phyloP scores from a whole-genome alignment of 768 basidiomycete species.

The Amanita pseudoporphyria region DNA sequence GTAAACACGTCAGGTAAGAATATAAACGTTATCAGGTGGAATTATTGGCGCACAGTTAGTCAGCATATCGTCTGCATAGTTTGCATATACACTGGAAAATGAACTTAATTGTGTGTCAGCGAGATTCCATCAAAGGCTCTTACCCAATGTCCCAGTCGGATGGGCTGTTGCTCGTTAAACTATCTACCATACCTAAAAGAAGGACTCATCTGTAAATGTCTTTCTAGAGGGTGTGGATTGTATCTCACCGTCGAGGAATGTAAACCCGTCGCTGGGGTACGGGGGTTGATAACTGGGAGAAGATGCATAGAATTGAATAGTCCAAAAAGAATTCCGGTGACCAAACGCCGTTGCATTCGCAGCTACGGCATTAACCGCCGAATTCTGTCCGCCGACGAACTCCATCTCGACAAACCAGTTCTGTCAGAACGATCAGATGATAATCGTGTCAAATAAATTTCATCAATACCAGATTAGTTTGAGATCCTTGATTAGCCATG shows the following conservation, averaged over 20 bases:
- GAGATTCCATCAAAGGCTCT: slow-evolving; percentile 24
- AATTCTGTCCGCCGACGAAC: slow-evolving; percentile 30
- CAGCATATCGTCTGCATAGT: slow-evolving; percentile 30
- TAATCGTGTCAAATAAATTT: slow-evolving; percentile 11
- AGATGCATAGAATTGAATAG: slow-evolving; percentile 37
- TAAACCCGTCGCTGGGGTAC: slow-evolving; percentile 29
- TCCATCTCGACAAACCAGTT: no score
- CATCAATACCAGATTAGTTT: no score
- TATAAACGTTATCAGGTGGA: background rate
- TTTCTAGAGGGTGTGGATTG: background rate
- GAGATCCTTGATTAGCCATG: slow-evolving; percentile 28
- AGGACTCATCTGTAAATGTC: background rate
- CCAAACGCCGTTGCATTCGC: no score
- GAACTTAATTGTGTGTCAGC: slow-evolving; percentile 28
- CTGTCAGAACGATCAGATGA: slow-evolving; percentile 12
- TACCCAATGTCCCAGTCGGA: slow-evolving; percentile 30
- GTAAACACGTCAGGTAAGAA: no score
- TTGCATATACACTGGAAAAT: slow-evolving; percentile 23
- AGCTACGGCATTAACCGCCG: slow-evolving; percentile 29
- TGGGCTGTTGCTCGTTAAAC: no score
- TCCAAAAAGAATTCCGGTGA: slow-evolving; percentile 29
- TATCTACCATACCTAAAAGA: slow-evolving; percentile 21
- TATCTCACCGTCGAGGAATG: slow-evolving; percentile 28
- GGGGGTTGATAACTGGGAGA: slow-evolving; percentile 24
- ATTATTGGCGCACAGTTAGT: slow-evolving; percentile 19